These are phyloP conservation scores for Claviceps maximensis DNA, from an alignment of 2,329 filamentous ascomycete species.

Conservation along the genomic window DNA sequence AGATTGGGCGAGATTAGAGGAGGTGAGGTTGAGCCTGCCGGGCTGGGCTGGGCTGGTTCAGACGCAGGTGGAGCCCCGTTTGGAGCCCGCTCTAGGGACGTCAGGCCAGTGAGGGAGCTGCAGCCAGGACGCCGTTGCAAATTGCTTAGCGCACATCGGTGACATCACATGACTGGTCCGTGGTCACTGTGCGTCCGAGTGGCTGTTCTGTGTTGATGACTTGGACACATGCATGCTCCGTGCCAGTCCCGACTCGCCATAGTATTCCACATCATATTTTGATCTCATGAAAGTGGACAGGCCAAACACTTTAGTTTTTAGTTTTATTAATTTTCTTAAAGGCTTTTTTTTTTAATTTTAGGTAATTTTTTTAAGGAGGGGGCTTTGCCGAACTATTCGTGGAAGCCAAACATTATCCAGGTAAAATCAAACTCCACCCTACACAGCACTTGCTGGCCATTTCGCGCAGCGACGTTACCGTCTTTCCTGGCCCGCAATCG, in stretches of 20 bases:
- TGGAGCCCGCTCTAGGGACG: conserved; percentile 13
- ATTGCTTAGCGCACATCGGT: conserved; percentile 7
- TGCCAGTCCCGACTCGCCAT: too few relatives aligned
- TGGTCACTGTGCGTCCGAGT: background rate
- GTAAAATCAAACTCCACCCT: background rate
- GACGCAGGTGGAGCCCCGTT: conserved; percentile 20
- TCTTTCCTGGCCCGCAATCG: background rate
- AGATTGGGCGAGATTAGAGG: conserved; percentile 23
- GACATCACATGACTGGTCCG: conserved; percentile 26
- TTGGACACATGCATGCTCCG: too few relatives aligned
- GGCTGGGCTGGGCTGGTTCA: conserved; percentile 26
- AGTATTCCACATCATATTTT: background rate
- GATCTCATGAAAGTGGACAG: background rate
- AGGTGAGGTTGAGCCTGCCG: conserved; percentile 16
- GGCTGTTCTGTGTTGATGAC: too few relatives aligned
- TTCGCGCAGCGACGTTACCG: background rate
- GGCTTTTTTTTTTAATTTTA: too few relatives aligned
- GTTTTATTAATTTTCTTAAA: too few relatives aligned
- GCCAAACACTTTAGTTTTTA: too few relatives aligned
- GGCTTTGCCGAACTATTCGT: background rate
- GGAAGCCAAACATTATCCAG: too few relatives aligned
- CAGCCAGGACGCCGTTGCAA: background rate
- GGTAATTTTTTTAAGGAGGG: background rate
- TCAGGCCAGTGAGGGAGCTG: conserved; percentile 10
- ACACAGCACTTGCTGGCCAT: background rate